phyloP scores from a whole-genome alignment of 768 basidiomycete species.

The Termitomyces sp. region DNA sequence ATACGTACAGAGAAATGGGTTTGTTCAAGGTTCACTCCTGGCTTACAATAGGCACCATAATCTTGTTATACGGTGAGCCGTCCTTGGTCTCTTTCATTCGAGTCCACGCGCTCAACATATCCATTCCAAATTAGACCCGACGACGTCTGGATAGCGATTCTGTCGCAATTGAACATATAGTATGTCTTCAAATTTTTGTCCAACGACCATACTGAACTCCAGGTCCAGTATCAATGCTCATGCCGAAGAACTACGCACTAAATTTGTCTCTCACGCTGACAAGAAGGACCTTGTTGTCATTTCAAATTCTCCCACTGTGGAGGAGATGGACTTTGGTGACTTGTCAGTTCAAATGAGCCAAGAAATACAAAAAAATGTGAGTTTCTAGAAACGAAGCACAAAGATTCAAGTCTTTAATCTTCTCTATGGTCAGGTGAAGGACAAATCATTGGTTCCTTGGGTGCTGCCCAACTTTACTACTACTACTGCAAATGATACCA shows the following conservation, averaged over 20 bases:
- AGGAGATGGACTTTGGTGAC: conserved; percentile 23
- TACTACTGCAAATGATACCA: conserved; percentile 1
- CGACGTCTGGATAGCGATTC: conserved; percentile 33
- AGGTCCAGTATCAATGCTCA: conserved; percentile 17
- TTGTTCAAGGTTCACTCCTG: conserved; percentile 3
- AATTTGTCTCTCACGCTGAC: conserved; percentile 29
- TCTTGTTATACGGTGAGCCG: conserved; percentile 1
- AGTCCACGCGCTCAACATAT: background rate
- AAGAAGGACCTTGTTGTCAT: conserved; percentile 23
- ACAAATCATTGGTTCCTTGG: background rate
- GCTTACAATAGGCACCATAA: conserved; percentile 7
- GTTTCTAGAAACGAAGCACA: background rate
- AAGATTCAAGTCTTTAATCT: background rate
- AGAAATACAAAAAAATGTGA: background rate
- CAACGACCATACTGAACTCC: background rate
- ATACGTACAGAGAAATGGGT: background rate
- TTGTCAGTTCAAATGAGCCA: conserved; percentile 22
- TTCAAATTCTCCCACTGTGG: conserved; percentile 6
- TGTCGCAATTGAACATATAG: conserved; percentile 30
- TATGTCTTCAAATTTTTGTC: background rate
- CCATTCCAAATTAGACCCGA: conserved; percentile 13
- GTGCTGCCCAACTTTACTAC: background rate
- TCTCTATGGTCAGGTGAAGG: background rate
- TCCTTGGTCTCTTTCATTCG: background rate
- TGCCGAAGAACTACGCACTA: conserved; percentile 23